Base-by-base conservation (phyloP, 306 rosid genomes). In the Pachyrhizus erosus region DNA sequence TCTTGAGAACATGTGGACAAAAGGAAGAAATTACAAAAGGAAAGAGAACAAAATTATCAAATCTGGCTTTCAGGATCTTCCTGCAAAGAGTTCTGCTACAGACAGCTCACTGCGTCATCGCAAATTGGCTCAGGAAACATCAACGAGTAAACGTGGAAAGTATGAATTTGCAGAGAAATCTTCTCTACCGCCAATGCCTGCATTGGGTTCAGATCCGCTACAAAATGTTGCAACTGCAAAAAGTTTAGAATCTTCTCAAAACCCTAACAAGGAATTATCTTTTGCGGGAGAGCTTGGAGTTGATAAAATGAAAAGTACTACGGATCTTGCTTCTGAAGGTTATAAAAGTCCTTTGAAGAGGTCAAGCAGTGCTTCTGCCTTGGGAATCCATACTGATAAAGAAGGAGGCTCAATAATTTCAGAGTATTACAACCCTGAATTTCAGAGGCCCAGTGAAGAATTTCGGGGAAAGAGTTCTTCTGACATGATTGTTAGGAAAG, bases 1-100 rank as follows among this genome's bases (percentile, higher is more conserved):
- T 90, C 97, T 96, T 26, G 99, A 96, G 84, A 96, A 96, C 87
- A 86, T 96, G 98, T 96, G 99, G 99, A 84, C 99, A n/a, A 96
- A 93, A 83, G 99, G 99, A 85, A 90, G 91, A 77, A 88, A 96
- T 73, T 96, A 96, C 82, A 93, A 90, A 75, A 94, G 79, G 87
- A 96, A 90, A 85, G 99, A 92, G 85, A 84, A 89, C 80, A 93
- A 87, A 89, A 78, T 69, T 77, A 65, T 76, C 68, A 86, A 78
- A 75, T 55, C 70, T 58, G 91, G 89, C 55, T 79, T 33, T 89
- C 88, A 61, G 71, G 88, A 90, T 72, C 87, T 87, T 89, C 78
- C 76, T 37, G 78, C 75, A 1, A 91, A 87, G 84, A 83, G 65
- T 81, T 70, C 86, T 69, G 85, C 85, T 68, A 34, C 71, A 26